A percentile compares a stretch with the other conserved stretches of the same genome.
Conservation (phyloP, 2,329 filamentous ascomycete genomes). For the Colletotrichum coccodes region DNA sequence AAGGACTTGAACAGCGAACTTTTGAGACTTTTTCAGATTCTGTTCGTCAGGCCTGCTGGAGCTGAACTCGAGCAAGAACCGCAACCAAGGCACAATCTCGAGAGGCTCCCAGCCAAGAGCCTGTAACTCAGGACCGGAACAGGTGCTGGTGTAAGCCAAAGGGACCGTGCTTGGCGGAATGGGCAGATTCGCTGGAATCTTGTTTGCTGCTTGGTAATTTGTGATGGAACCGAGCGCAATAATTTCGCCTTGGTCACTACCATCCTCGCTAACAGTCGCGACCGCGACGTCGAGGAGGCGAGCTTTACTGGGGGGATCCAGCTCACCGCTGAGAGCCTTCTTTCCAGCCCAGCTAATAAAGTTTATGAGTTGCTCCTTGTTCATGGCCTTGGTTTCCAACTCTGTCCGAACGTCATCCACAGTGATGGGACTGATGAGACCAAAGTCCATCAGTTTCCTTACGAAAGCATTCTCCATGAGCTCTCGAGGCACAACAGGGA, state of each 20-base stretch:
- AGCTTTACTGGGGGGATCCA: conserved; percentile 75
- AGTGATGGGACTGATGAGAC: conserved; percentile 87
- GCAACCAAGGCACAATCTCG: conserved; percentile 86
- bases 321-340: conserved; percentile 76
- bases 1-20: conserved; percentile 82
- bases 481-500: conserved; percentile 84
- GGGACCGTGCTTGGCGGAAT: conserved; percentile 86
- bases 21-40: conserved; percentile 76
- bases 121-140: conserved; percentile 75
- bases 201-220: conserved; percentile 79
- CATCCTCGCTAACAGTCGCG: conserved; percentile 70
- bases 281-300: conserved; percentile 83
- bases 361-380: conserved; percentile 79
- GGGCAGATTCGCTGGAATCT: conserved; percentile 84
- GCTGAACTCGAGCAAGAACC: conserved; percentile 78
- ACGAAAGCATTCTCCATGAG: conserved; percentile 82
- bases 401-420: conserved; percentile 87
- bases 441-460: conserved; percentile 82
- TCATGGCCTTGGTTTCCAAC: conserved; percentile 83
- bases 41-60: conserved; percentile 69
- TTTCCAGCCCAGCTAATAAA: conserved; percentile 87
- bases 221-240: conserved; percentile 81
- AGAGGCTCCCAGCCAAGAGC: conserved; percentile 88
- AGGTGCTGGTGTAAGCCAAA: conserved; percentile 80
- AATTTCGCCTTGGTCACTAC: conserved; percentile 72